A percentile compares a stretch with the other conserved stretches of the same genome.
These are phyloP conservation scores for Chytriomyces sp. DNA, from an alignment of 192 early-diverging fungal species.

Conservation along the genomic window DNA sequence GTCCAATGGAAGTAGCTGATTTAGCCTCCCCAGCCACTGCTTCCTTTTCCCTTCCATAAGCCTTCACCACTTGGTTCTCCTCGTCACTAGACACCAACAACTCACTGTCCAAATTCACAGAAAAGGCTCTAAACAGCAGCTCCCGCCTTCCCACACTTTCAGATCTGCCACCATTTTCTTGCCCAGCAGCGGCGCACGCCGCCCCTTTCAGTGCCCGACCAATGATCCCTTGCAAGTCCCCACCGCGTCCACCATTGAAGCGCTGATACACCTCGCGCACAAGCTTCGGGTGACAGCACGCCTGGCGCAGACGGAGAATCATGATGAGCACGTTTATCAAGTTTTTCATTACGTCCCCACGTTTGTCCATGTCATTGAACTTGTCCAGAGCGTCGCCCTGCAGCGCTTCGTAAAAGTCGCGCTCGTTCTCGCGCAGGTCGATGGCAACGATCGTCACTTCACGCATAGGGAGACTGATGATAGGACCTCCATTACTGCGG, in stretches of 20 bases:
- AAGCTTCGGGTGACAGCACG: slow-evolving; percentile 10
- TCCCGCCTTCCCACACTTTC: neutral
- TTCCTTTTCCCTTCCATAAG: too few species aligned
- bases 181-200: neutral
- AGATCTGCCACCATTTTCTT: neutral
- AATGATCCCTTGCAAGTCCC: neutral
- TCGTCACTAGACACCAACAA: neutral
- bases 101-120: neutral
- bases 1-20: neutral
- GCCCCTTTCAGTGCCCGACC: neutral
- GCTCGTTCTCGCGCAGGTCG: neutral
- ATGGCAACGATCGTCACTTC: neutral
- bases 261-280: neutral
- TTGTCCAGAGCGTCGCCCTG: too few species aligned
- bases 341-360: slow-evolving; percentile 38
- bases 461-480: neutral
- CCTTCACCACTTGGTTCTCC: neutral
- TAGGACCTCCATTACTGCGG: neutral
- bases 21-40: too few species aligned
- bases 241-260: neutral
- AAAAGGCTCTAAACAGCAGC: too few species aligned
- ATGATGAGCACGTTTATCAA: slow-evolving; percentile 34
- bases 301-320: slow-evolving; percentile 30
- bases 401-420: slow-evolving; percentile 10
- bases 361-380: neutral